These are phyloP conservation scores for Filobasidium uniguttulatum DNA, from an alignment of 1,284 basidiomycete genomes.

Conservation along the genomic window DNA sequence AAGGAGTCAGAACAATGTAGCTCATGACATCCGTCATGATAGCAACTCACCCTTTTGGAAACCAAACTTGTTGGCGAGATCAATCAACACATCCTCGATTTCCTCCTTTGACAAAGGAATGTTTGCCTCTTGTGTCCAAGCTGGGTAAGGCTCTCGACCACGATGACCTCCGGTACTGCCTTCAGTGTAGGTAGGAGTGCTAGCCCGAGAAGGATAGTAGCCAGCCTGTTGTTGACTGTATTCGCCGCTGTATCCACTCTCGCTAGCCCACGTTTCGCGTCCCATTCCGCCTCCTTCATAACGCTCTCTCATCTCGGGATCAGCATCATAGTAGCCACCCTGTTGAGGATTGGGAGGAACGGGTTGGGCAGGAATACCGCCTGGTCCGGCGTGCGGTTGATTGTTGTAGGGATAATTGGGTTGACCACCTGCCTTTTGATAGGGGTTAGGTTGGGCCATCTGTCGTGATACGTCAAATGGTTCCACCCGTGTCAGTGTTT, in stretches of 20 bases:
- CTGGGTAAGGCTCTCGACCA: constrained; percentile 46
- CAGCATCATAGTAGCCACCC: constrained; percentile 47
- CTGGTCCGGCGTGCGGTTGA: constrained; percentile 10
- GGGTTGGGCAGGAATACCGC: constrained; percentile 8
- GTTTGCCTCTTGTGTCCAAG: constrained; percentile 80
- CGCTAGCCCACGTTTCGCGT: constrained; percentile 35
- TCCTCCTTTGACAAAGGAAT: constrained; percentile 97
- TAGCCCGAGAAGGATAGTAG: constrained; percentile 34
- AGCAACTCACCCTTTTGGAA: constrained; percentile 75
- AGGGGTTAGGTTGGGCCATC: constrained; percentile 9
- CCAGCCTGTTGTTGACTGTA: constrained; percentile 17
- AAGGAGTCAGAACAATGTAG: background rate
- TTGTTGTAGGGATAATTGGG: constrained; percentile 6
- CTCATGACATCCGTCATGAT: too few relatives aligned
- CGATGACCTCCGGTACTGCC: constrained; percentile 49
- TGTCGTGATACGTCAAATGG: too few relatives aligned
- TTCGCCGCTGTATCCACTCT: constrained; percentile 22
- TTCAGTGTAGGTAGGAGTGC: constrained; percentile 37
- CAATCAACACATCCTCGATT: constrained; percentile 96
- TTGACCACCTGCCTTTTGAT: background rate
- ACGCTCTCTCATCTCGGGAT: constrained; percentile 53
- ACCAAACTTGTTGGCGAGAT: constrained; percentile 96
- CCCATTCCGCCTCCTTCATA: constrained; percentile 35
- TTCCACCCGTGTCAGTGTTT: too few relatives aligned
- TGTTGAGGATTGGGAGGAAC: constrained; percentile 15